Evolutionary conservation across 2,329 filamentous ascomycete species (phyloP), one percentile per base, ranked within the genome.

Genomic region (Xylaria sp.): DNA sequence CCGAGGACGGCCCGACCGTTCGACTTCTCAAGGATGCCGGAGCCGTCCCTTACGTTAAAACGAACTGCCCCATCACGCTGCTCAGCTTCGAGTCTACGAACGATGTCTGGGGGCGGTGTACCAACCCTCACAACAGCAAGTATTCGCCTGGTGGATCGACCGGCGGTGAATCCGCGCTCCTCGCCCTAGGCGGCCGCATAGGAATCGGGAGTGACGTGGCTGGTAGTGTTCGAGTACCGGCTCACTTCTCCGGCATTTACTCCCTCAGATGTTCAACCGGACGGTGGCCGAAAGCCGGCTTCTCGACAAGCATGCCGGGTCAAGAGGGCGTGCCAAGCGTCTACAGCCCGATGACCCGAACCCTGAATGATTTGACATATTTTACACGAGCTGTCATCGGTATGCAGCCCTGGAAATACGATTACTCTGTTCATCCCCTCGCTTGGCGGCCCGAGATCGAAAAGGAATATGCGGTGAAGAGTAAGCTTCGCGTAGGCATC

Each of bases 151-250:
- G 95, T 25, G 95, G 95, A 20, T 96, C 92, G 0, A 97, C 94
- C 82, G 94, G 92, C 51, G 94, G 92, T 70, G 95, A 98, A 81
- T 88, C 88, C 5, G 94, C 94, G 0, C 83, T 98, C 2, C 84
- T 98, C 3, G 94, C 94, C 1, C 87, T 94, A 57, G 92, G 92
- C 46, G 94, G 93, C 55, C 87, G 94, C 48, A 97, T 98, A 69
- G 94, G 94, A 50, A 91, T 98, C 73, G 95, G 94, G 10, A 94
- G 92, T 57, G 94, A 97, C 80, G 94, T 98, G 18, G 94, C 94
- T 15, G 94, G 95, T 37, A 96, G 92, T 18, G 94, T 98, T 5
- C 88, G 94, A 62, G 91, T 88, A 1, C 95, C 94, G 0, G 95
- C 94, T 5, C 94, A 97, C 75, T 98, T 94, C 83, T 92, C 92